Evolutionary conservation across 768 basidiomycete species (phyloP), one percentile per base, ranked within the genome.

Genomic region (Suillus luteus): DNA sequence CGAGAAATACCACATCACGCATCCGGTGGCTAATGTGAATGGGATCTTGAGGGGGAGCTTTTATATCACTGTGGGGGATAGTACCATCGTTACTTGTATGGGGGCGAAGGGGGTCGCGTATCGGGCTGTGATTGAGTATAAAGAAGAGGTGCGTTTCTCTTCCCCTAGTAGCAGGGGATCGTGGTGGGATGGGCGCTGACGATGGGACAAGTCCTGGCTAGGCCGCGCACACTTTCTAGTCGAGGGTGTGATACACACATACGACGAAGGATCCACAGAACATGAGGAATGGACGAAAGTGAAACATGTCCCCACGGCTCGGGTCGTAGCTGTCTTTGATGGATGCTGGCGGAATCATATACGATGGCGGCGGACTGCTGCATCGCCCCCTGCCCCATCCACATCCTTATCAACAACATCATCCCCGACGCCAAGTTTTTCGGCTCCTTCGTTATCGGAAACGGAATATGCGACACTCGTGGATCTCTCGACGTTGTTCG

Each of bases 31-130:
- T 22, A 81, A 84, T 57, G 94, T 99, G 59, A 97, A 98, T 70
- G 97, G 96, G 7, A 86, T 99, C 40, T 77, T 99, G 55, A 85
- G 95, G 62, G 96, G 95, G 0, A 89, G 86, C 70, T 95, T 96
- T 76, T 99, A 98, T 70, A 86, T 94, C 54, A 97, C 95, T 0
- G 85, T 97, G 52, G 79, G 83, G 48, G 93, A 95, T 62, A 85
- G 87, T 49, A 89, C 87, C 8, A 85, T 91, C 59, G 86, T 96
- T 68, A 95, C 93, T 38, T 95, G 93, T 74, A 82, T 81, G 22
- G 90, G 92, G 6, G 87, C 87, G 2, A 84, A 83, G 64, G 80
- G 81, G 41, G 78, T 83, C 66, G 85, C 83, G 71, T 87, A 92
- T 69, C 83, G 96, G 64, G 83, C 94, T 4, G 83, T 99, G 68